Percentiles rank a stretch among this genome's conserved stretches.
Conservation (phyloP, 495 filamentous ascomycete genomes). For the Aspergillus leporis region DNA sequence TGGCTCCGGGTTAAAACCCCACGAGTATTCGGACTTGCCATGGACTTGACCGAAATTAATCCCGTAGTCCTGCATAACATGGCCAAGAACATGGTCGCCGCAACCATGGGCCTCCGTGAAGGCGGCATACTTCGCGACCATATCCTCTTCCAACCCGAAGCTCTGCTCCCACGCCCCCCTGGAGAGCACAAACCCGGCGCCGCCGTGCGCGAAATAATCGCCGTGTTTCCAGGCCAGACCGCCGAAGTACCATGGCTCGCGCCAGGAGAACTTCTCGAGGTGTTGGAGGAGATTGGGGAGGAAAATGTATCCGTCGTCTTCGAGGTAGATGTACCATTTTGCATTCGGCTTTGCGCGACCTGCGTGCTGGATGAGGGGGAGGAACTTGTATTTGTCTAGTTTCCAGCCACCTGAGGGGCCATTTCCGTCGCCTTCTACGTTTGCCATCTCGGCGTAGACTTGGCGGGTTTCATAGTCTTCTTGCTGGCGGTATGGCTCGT, state of each 20-base stretch:
- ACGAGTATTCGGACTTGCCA: slow-evolving; percentile 45
- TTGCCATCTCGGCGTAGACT: slow-evolving; percentile 24
- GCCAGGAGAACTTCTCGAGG: slow-evolving; percentile 43
- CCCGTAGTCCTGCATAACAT: slow-evolving; percentile 46
- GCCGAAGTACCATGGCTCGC: slow-evolving; percentile 53
- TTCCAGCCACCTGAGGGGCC: slow-evolving; percentile 37
- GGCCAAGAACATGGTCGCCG: slow-evolving; percentile 51
- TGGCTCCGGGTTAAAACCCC: slow-evolving; percentile 42
- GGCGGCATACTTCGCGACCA: slow-evolving; percentile 34
- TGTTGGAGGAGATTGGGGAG: slow-evolving; percentile 56
- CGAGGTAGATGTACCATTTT: slow-evolving; percentile 64
- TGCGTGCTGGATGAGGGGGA: slow-evolving; percentile 46
- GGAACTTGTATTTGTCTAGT: slow-evolving; percentile 52
- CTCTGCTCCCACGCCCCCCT: slow-evolving; percentile 46
- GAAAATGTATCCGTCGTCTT: slow-evolving; percentile 61
- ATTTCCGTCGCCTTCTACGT: slow-evolving; percentile 23
- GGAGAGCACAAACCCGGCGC: slow-evolving; percentile 59
- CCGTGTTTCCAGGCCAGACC: slow-evolving; percentile 46
- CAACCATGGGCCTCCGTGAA: slow-evolving; percentile 44
- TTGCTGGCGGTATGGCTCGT: slow-evolving; percentile 24
- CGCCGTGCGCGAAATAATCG: slow-evolving; percentile 57
- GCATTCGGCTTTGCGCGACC: slow-evolving; percentile 41
- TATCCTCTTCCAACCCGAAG: slow-evolving; percentile 32
- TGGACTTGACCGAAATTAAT: slow-evolving; percentile 39
- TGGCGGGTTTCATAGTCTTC: slow-evolving; percentile 25